Evolutionary conservation across 495 filamentous ascomycete species (phyloP).

Genomic region (Amniculicola lignicola): DNA sequence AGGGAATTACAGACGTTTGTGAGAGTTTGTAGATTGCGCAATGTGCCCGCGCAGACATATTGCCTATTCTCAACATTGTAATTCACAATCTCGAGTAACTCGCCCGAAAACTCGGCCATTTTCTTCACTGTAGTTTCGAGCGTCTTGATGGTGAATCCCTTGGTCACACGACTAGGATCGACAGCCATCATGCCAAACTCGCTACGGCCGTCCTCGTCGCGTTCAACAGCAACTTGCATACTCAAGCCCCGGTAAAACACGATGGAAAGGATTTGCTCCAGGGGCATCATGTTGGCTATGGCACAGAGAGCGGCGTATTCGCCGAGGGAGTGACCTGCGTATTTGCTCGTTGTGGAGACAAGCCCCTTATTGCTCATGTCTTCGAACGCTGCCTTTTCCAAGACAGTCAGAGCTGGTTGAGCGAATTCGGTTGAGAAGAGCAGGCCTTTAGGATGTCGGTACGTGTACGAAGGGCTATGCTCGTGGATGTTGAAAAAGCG

Average conservation of each 20-base stretch:
- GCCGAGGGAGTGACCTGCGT: conserved; percentile 47
- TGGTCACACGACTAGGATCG: conserved; percentile 42
- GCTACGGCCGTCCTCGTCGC: conserved; percentile 35
- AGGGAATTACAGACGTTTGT: background rate
- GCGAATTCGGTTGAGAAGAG: conserved; percentile 47
- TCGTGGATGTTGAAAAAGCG: conserved; percentile 31
- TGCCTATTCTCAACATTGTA: conserved; percentile 44
- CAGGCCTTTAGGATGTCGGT: conserved; percentile 37
- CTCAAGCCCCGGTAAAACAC: conserved; percentile 47
- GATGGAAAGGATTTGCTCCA: conserved; percentile 37
- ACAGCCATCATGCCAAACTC: conserved; percentile 46
- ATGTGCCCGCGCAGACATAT: conserved; percentile 49
- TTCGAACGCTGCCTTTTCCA: conserved; percentile 41
- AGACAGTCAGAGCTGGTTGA: conserved; percentile 44
- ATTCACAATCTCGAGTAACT: conserved; percentile 47
- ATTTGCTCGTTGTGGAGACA: conserved; percentile 11
- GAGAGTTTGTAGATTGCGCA: conserved; percentile 6
- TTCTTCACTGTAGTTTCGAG: conserved; percentile 2
- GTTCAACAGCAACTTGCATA: conserved; percentile 44
- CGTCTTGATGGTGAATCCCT: background rate
- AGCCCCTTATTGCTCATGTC: conserved; percentile 39
- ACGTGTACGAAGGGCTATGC: conserved; percentile 40
- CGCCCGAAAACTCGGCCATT: conserved; percentile 29
- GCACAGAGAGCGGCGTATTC: conserved; percentile 44
- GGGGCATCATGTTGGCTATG: conserved; percentile 35